Percentiles rank a stretch among this genome's conserved stretches.
phyloP scores from a whole-genome alignment of 2,329 filamentous ascomycete genomes.

The Cladosporium sp. region DNA sequence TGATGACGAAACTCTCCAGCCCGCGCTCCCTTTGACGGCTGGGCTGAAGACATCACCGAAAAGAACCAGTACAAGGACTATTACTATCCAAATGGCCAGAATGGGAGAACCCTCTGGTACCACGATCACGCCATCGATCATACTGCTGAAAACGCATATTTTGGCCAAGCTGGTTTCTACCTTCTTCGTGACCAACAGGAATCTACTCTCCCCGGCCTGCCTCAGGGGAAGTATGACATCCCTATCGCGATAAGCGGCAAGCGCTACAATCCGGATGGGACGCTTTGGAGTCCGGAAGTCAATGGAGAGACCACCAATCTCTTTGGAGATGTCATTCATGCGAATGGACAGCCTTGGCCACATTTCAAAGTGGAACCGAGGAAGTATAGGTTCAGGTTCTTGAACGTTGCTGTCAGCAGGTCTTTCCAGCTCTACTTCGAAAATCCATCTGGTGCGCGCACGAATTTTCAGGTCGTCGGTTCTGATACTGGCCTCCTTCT shows the following conservation, averaged over 20 bases:
- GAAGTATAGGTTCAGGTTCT: slow-evolving; percentile 56
- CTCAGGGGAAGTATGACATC: slow-evolving; percentile 51
- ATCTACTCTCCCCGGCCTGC: slow-evolving; percentile 44
- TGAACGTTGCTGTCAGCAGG: slow-evolving; percentile 46
- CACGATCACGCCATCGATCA: slow-evolving; percentile 42
- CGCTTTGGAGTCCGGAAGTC: slow-evolving; percentile 43
- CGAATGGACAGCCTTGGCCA: slow-evolving; percentile 59
- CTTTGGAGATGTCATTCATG: slow-evolving; percentile 55
- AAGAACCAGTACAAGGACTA: slow-evolving; percentile 56
- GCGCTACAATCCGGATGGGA: slow-evolving; percentile 49
- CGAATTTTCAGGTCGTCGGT: slow-evolving; percentile 52
- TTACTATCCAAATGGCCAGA: slow-evolving; percentile 57
- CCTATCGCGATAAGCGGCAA: slow-evolving; percentile 49
- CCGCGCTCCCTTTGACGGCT: slow-evolving; percentile 43
- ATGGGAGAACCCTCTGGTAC: slow-evolving; percentile 54
- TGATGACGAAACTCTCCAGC: slow-evolving; percentile 1
- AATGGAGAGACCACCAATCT: slow-evolving; percentile 40
- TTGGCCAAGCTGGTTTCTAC: slow-evolving; percentile 55
- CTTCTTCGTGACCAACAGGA: slow-evolving; percentile 50
- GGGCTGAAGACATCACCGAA: slow-evolving; percentile 49
- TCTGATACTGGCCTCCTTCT: slow-evolving; percentile 52
- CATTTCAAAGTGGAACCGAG: slow-evolving; percentile 55
- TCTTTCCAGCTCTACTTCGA: slow-evolving; percentile 48
- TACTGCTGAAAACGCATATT: slow-evolving; percentile 54
- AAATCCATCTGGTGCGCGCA: slow-evolving; percentile 25